These are phyloP conservation scores for Nitzschia palea DNA, from an alignment of 108 stramenopile species.

Conservation along the genomic window DNA sequence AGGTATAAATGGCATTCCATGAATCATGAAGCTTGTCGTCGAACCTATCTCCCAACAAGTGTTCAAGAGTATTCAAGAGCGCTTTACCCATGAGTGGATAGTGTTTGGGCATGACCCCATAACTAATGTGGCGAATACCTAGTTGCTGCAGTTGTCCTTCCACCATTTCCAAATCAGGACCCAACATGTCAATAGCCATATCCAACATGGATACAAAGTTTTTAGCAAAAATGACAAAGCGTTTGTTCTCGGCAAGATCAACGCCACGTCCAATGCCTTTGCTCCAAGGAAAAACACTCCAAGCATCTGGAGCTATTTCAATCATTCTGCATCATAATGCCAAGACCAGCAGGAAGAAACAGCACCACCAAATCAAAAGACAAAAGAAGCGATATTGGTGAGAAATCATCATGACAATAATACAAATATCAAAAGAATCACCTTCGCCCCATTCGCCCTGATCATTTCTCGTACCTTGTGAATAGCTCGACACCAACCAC, in stretches of 20 bases:
- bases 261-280: neutral
- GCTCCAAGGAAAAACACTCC: constrained; percentile 1
- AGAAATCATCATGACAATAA: too few species aligned
- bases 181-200: constrained; percentile 31
- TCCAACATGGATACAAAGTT: constrained; percentile 4
- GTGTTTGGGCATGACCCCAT: constrained; percentile 31
- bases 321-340: constrained; percentile 8
- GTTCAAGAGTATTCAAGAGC: constrained; percentile 18
- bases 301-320: constrained; percentile 14
- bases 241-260: neutral
- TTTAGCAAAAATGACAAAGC: neutral
- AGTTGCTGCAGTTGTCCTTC: constrained; percentile 8
- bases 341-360: neutral
- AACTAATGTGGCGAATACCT: constrained; percentile 20
- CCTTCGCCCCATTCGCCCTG: neutral
- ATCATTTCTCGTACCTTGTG: neutral
- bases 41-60: constrained; percentile 16
- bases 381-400: too few species aligned
- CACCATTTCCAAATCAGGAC: constrained; percentile 25
- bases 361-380: neutral
- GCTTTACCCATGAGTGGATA: constrained; percentile 32
- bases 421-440: too few species aligned
- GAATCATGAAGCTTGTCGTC: constrained; percentile 18
- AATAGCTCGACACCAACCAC: constrained; percentile 11
- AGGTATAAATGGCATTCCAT: constrained; percentile 25